Evolutionary conservation across 495 filamentous ascomycete genomes (phyloP), one percentile per base, ranked within the genome.

Genomic region (Trichoderma orchidacearum): DNA sequence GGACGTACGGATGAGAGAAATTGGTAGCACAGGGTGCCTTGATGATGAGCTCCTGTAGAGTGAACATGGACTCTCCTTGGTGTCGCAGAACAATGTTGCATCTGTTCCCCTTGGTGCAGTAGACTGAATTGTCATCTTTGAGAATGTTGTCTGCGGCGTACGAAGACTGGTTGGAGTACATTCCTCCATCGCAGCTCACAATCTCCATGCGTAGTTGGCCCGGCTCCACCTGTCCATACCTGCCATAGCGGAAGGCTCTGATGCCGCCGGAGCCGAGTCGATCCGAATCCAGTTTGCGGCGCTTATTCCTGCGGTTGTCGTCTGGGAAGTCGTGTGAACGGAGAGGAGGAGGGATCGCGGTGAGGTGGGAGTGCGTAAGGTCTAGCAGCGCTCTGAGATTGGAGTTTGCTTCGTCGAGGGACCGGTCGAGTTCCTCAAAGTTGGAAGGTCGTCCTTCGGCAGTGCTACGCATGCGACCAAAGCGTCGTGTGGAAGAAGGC

Each of bases 11-110:
- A 59, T 86, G 82, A 52, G 89, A 89, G 64, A 87, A 96, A 23
- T 87, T 85, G 30, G 32, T 36, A 13, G 75, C 76, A 56, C 83
- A 80, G 1, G 92, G 91, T 17, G 88, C 88, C 67, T 90, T 91
- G 70, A 97, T 94, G 36, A 95, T 75, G 30, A 97, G 71, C 68
- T 88, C 90, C 64, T 87, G 84, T 56, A 97, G 67, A 36, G 75
- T 84, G 62, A 97, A 97, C 2, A 85, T 80, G 2, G 82, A 84
- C 31, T 80, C 83, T 25, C 86, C 87, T 53, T 84, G 79, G 65
- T 97, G 92, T 45, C 79, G 77, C 28, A 97, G 68, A 21, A 97
- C 75, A 57, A 97, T 76, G 62, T 95, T 95, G 71, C 88, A 94
- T 56, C 83, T 81, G 53, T 82, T 82, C 17, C 82, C 82, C 68